These are phyloP conservation scores for Theobroma grandiflorum DNA, from an alignment of 441 rosid species.

Conservation along the genomic window DNA sequence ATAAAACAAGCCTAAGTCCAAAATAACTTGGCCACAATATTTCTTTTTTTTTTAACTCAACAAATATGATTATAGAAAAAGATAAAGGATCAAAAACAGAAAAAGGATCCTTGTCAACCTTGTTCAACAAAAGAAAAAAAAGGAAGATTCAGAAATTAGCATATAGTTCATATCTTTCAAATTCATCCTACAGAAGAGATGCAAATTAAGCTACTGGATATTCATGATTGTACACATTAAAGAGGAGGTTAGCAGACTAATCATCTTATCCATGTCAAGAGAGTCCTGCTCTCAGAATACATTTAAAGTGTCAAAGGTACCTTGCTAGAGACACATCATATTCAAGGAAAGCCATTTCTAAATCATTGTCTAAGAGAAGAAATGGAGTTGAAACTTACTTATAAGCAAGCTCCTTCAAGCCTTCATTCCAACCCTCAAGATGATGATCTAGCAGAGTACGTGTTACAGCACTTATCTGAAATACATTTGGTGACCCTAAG, in stretches of 20 bases:
- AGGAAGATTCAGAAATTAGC: constrained; percentile 11
- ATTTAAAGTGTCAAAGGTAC: not conserved
- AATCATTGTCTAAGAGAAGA: constrained; percentile 14
- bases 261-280: constrained; percentile 5
- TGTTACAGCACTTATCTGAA: constrained; percentile 76
- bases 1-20: not conserved
- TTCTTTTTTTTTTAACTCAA: not conserved
- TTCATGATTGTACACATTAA: not conserved
- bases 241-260: not conserved
- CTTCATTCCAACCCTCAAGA: constrained; percentile 88
- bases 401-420: constrained; percentile 90
- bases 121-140: constrained; percentile 3
- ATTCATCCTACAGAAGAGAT: constrained; percentile 11
- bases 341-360: constrained; percentile 13
- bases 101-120: not conserved
- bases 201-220: constrained; percentile 1
- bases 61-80: not conserved
- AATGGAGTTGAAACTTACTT: constrained; percentile 56
- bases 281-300: not conserved
- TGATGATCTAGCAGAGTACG: constrained; percentile 86
- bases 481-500: constrained; percentile 91
- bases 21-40: constrained; percentile 4
- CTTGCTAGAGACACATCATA: not conserved
- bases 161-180: constrained; percentile 13
- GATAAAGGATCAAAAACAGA: not conserved